These are phyloP conservation scores for Verbascum thapsus DNA, from an alignment of 257 asterid species.

Conservation along the genomic window DNA sequence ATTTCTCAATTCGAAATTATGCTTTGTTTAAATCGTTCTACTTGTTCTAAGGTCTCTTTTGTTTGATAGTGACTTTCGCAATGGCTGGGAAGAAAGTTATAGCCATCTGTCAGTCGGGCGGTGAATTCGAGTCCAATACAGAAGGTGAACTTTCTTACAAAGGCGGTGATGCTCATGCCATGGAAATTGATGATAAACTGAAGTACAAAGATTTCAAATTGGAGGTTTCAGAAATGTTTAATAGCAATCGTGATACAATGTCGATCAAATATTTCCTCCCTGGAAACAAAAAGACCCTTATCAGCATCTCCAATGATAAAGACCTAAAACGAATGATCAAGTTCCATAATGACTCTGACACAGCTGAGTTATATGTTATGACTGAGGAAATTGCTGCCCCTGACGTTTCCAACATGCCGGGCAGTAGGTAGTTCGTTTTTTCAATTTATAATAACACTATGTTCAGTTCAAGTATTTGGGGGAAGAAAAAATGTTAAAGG, in stretches of 20 bases:
- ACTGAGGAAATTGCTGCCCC: constrained; percentile 71
- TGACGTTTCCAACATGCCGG: constrained; percentile 80
- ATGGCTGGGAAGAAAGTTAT: constrained; percentile 80
- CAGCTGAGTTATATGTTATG: constrained; percentile 79
- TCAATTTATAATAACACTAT: no score
- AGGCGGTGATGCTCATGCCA: constrained; percentile 99
- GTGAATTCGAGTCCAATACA: constrained; percentile 77
- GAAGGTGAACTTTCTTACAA: constrained; percentile 72
- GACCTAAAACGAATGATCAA: constrained; percentile 88
- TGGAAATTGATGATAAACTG: constrained; percentile 86
- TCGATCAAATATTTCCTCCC: constrained; percentile 87
- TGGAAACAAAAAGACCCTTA: constrained; percentile 87
- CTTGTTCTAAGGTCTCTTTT: constrained; percentile 25
- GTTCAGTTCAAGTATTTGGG: no score
- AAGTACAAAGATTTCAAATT: constrained; percentile 67
- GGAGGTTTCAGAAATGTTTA: constrained; percentile 96
- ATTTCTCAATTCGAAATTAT: constrained; percentile 7
- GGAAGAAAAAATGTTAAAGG: no score
- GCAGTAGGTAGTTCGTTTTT: constrained; percentile 83
- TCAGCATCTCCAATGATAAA: constrained; percentile 89
- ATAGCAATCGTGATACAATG: constrained; percentile 53
- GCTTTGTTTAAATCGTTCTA: neutral
- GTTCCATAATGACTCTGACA: constrained; percentile 64
- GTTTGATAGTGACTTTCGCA: constrained; percentile 39
- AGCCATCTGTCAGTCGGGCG: constrained; percentile 96